Percentiles rank a stretch among this genome's conserved stretches.
These are phyloP conservation scores for Funneliformis geosporum DNA, from an alignment of 192 early-diverging fungal species.

Conservation along the genomic window DNA sequence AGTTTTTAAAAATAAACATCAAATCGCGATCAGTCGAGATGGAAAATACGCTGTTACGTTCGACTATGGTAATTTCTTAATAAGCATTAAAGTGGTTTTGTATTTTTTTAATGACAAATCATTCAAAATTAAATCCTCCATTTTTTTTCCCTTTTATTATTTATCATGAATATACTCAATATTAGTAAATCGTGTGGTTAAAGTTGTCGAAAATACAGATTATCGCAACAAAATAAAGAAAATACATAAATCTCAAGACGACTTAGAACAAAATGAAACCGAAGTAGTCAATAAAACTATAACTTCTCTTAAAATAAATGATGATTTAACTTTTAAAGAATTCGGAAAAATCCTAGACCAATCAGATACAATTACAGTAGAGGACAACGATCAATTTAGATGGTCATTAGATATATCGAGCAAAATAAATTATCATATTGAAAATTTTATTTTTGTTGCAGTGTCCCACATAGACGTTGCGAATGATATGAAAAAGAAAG, in stretches of 20 bases:
- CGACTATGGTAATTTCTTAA: background rate
- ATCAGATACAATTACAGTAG: background rate
- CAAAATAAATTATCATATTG: background rate
- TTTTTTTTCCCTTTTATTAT: too few species aligned
- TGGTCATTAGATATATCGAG: background rate
- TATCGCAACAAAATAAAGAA: background rate
- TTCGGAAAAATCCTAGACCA: background rate
- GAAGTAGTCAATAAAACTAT: background rate
- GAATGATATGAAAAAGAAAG: background rate
- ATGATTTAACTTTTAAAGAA: background rate
- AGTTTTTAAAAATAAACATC: background rate
- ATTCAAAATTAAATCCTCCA: too few species aligned
- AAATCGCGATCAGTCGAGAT: background rate
- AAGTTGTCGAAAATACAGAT: background rate
- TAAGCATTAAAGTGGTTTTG: too few species aligned
- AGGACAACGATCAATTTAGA: background rate
- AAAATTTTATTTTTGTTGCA: background rate
- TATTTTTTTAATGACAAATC: too few species aligned
- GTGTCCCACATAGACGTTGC: background rate
- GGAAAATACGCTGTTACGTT: background rate
- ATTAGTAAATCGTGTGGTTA: too few species aligned
- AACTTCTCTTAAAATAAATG: background rate
- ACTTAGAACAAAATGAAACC: background rate
- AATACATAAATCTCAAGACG: background rate
- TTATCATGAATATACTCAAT: too few species aligned